Evolutionary conservation across 345 rosid genomes (phyloP).

Genomic region (Salix dunnii): DNA sequence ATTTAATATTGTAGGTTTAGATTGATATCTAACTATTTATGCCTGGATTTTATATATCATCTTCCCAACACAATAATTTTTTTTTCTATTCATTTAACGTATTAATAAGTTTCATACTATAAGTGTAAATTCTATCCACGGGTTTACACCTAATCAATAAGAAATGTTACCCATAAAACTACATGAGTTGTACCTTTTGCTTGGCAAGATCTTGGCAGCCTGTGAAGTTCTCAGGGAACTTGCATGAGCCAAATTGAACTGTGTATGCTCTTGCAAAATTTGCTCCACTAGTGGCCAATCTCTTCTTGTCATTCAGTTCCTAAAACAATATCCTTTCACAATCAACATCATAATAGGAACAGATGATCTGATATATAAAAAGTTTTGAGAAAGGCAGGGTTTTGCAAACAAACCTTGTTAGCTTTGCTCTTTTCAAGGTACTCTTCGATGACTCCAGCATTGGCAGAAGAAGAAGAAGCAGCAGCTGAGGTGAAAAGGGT

Average conservation of each 20-base stretch:
- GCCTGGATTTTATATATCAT: too few relatives aligned
- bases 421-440: conserved; percentile 96
- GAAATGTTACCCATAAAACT: not conserved
- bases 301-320: conserved; percentile 96
- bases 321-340: conserved; percentile 12
- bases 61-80: too few relatives aligned
- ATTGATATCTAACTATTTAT: too few relatives aligned
- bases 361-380: too few relatives aligned
- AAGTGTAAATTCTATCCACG: too few relatives aligned
- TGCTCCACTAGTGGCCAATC: conserved; percentile 93
- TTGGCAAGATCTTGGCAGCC: conserved; percentile 99
- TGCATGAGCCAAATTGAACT: conserved; percentile 84
- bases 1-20: too few relatives aligned
- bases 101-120: too few relatives aligned
- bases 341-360: not conserved
- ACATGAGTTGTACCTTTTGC: conserved; percentile 59
- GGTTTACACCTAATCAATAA: not conserved
- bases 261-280: conserved; percentile 96
- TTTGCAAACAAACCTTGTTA: conserved; percentile 62
- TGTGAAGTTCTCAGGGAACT: conserved; percentile 98
- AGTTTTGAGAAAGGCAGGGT: not conserved
- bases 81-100: too few relatives aligned
- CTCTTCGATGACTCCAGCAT: conserved; percentile 80
- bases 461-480: conserved; percentile 65
- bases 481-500: conserved; percentile 62